Conservation (phyloP, 192 early-diverging fungal species). For the Coemansia guatemalensis region DNA sequence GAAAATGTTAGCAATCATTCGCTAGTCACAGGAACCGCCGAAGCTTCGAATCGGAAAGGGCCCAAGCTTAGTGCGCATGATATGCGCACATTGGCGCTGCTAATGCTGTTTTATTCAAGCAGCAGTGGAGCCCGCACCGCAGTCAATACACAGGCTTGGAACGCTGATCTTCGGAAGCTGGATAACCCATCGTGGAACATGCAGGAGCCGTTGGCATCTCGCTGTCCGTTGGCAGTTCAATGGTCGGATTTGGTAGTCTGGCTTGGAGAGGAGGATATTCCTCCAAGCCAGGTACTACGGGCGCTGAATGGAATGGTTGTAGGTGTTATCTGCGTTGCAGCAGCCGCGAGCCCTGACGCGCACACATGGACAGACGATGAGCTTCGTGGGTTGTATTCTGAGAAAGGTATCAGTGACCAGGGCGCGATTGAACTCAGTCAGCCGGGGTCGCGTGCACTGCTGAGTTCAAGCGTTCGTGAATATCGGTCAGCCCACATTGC, state of each 20-base stretch:
- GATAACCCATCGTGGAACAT: conserved; percentile 56
- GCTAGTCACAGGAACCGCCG: background rate
- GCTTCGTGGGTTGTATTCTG: conserved; percentile 20
- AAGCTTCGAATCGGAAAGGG: conserved; percentile 28
- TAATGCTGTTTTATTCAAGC: conserved; percentile 68
- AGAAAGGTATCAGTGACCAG: conserved; percentile 29
- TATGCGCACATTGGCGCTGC: conserved; percentile 62
- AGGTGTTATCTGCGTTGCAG: conserved; percentile 60
- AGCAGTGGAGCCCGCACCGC: background rate
- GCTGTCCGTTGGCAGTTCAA: conserved; percentile 60
- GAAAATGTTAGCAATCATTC: background rate
- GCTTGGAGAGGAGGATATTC: conserved; percentile 73
- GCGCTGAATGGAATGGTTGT: conserved; percentile 86
- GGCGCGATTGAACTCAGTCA: conserved; percentile 35
- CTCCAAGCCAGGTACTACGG: conserved; percentile 73
- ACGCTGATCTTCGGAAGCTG: conserved; percentile 1
- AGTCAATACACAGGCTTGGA: conserved; percentile 8
- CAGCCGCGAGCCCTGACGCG: conserved; percentile 17
- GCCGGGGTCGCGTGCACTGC: conserved; percentile 25
- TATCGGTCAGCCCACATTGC: background rate
- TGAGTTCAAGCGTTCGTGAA: conserved; percentile 3
- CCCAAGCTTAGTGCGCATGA: conserved; percentile 61
- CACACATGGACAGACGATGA: conserved; percentile 35
- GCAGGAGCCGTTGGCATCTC: conserved; percentile 55
- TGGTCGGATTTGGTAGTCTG: conserved; percentile 67